Conservation (phyloP, 2,329 filamentous ascomycete genomes). For the Thelonectria blattea region DNA sequence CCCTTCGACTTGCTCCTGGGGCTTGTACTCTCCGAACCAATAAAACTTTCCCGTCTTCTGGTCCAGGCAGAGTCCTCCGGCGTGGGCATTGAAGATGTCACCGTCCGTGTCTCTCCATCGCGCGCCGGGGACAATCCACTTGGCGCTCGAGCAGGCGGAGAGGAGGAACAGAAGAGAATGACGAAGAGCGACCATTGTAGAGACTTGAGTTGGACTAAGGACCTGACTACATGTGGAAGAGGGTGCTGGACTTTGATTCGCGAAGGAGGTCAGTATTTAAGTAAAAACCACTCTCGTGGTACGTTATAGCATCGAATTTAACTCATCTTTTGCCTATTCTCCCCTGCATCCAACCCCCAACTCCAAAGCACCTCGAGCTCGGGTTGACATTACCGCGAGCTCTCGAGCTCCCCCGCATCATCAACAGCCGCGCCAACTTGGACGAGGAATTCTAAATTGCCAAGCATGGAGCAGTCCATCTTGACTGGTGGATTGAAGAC, state of each 20-base stretch:
- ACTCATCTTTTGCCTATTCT: slow-evolving; percentile 5
- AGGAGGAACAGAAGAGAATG: slow-evolving; percentile 16
- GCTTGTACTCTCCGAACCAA: slow-evolving; percentile 68
- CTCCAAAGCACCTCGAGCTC: slow-evolving; percentile 1
- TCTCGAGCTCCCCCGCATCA: neutral
- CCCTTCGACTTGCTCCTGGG: slow-evolving; percentile 62
- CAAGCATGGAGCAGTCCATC: slow-evolving; percentile 1
- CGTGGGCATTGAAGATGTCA: slow-evolving; percentile 66
- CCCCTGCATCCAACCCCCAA: neutral
- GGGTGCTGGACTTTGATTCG: neutral
- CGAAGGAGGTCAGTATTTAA: neutral
- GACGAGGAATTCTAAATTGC: neutral
- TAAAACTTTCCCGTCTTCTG: slow-evolving; percentile 61
- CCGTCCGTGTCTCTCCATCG: slow-evolving; percentile 67
- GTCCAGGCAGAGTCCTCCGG: slow-evolving; percentile 61
- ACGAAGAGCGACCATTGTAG: slow-evolving; percentile 11
- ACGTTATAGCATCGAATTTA: neutral
- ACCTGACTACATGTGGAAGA: neutral
- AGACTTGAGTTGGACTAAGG: neutral
- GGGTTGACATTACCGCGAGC: slow-evolving; percentile 16
- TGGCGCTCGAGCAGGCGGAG: slow-evolving; percentile 28
- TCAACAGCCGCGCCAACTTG: slow-evolving; percentile 7
- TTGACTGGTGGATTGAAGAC: slow-evolving; percentile 7
- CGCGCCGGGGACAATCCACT: slow-evolving; percentile 66
- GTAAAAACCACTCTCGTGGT: neutral